Conservation (phyloP, 805 yeast genomes). For the Yamadazyma phyllophila region DNA sequence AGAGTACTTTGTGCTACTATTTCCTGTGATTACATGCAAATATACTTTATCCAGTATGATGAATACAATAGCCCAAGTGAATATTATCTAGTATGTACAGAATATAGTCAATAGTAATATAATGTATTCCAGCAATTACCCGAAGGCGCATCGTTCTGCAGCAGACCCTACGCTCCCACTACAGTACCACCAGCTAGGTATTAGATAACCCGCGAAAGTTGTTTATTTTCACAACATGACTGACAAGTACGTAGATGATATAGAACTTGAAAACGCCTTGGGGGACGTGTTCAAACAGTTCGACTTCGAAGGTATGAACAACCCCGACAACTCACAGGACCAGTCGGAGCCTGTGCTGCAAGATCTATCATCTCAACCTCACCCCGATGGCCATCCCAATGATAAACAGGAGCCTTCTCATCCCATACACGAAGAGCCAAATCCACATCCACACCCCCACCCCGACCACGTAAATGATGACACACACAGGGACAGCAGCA, state of each 20-base stretch:
- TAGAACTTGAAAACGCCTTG: constrained; percentile 33
- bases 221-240: constrained; percentile 11
- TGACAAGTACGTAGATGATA: constrained; percentile 8
- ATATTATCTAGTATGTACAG: too few relatives aligned
- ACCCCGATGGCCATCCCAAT: too few relatives aligned
- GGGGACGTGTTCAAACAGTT: constrained; percentile 39
- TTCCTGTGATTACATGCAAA: too few relatives aligned
- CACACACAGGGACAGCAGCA: too few relatives aligned
- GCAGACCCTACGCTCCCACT: not conserved
- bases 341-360: too few relatives aligned
- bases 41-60: too few relatives aligned
- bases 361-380: too few relatives aligned
- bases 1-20: too few relatives aligned
- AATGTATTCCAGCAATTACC: too few relatives aligned
- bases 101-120: not conserved
- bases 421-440: not conserved
- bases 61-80: too few relatives aligned
- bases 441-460: not conserved
- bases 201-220: constrained; percentile 3
- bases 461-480: too few relatives aligned
- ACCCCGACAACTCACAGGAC: not conserved
- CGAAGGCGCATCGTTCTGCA: not conserved
- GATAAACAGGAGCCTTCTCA: too few relatives aligned
- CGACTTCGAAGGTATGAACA: constrained; percentile 13
- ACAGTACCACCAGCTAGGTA: not conserved